A percentile compares a stretch with the other conserved stretches of the same genome.
Conservation (phyloP, 2,329 filamentous ascomycete genomes). For the Trichoderma brevicompactum region DNA sequence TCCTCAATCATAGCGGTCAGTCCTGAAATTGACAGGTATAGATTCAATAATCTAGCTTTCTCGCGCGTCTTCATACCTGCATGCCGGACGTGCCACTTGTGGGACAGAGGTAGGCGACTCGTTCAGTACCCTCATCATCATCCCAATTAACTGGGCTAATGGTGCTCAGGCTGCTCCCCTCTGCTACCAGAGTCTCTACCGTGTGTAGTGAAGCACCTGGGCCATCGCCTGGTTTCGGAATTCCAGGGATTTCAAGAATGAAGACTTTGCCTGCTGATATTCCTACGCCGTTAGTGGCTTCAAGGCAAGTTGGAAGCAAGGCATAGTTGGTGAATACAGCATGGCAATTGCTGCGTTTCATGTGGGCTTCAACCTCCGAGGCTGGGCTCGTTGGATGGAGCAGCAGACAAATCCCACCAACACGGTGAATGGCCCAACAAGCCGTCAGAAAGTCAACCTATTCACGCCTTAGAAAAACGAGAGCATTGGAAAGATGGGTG, state of each 20-base stretch:
- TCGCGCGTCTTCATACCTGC: constrained; percentile 24
- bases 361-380: background rate
- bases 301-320: too few relatives aligned
- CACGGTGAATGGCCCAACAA: constrained; percentile 27
- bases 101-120: constrained; percentile 25
- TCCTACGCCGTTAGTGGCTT: background rate
- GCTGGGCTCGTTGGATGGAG: background rate
- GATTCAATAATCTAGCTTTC: background rate
- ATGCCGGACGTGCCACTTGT: constrained; percentile 30
- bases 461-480: background rate
- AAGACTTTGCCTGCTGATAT: background rate
- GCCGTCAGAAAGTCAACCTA: constrained; percentile 25
- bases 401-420: constrained; percentile 6
- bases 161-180: too few relatives aligned
- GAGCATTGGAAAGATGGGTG: background rate
- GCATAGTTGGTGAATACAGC: background rate
- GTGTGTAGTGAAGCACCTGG: too few relatives aligned
- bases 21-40: too few relatives aligned
- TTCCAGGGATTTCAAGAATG: background rate
- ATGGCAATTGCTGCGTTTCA: background rate
- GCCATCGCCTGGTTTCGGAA: too few relatives aligned
- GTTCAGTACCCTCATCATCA: constrained; percentile 11
- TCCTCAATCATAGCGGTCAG: too few relatives aligned
- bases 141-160: background rate
- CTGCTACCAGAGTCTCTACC: too few relatives aligned